Base-by-base conservation (phyloP, 257 asterid species). In the Jacaranda mimosifolia region DNA sequence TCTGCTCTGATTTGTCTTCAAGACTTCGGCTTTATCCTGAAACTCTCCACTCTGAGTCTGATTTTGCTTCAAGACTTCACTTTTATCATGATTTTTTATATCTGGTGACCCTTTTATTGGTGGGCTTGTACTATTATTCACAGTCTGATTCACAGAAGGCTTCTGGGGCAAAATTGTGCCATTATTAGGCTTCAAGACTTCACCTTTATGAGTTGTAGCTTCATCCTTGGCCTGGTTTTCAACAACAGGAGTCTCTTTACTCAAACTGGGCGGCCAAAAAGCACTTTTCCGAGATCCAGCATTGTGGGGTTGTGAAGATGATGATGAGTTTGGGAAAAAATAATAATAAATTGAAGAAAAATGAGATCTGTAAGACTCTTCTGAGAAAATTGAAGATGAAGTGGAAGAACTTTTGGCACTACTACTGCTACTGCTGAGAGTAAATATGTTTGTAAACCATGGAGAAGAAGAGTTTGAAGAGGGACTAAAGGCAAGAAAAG, bases 401-500 rank as follows among this genome's bases (percentile, higher is more conserved):
- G 86, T 11, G 63, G 43, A 8, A 40, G 83, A 43, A 58, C 68
- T 12, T 18, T 71, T 60, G 14, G 52, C 18, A n/a, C 21, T 36
- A 14, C 59, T 65, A 9, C 3, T 21, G 26, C 75, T 66, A 18
- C 17, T 56, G 40, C 71, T 72, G 4, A 68, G 7, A n/a, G 84
- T 67, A 43, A 86, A 86, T 11, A 83, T 80, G 80, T 87, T 80
- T 2, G 90, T 69, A 53, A 87, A 87, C 87, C 87, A 86, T 18
- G 94, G 96, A 4, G 98, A 82, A 7, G 96, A 80, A 67, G 97
- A 79, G 84, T 86, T 91, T 0, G 93, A 62, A 17, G 96, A 88
- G 21, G 97, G 98, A 32, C 84, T 79, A 71, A 94, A 92, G 15
- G 95, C 98, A 19, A 94, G 72, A 51, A 92, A 88, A 74, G 87